These are phyloP conservation scores for Alloteropsis semialata DNA, from an alignment of 176 grass and related monocot genomes.

Conservation along the genomic window DNA sequence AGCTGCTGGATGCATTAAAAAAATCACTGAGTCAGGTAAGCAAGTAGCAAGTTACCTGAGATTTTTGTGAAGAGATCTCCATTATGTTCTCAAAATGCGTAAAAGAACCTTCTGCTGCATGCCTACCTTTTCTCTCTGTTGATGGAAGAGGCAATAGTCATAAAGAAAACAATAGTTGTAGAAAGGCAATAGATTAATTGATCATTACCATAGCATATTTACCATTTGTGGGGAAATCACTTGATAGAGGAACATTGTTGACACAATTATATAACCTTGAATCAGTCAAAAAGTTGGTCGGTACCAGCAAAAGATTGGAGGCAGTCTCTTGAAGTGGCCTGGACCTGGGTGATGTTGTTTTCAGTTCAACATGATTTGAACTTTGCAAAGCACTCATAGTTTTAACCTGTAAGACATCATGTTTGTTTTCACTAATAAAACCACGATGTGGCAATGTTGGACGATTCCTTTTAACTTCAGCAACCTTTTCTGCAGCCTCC, in stretches of 20 bases:
- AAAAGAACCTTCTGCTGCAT: constrained; percentile 33
- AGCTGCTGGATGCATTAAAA: neutral
- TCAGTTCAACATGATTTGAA: constrained; percentile 29
- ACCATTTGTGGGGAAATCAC: constrained; percentile 34
- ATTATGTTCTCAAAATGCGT: constrained; percentile 34
- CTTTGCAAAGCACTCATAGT: constrained; percentile 21
- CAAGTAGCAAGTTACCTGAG: constrained; percentile 30
- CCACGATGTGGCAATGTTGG: neutral
- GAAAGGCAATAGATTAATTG: neutral
- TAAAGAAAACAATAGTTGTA: constrained; percentile 2
- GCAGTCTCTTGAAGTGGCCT: constrained; percentile 39
- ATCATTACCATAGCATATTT: constrained; percentile 27
- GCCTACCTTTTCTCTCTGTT: constrained; percentile 2
- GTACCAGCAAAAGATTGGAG: constrained; percentile 37
- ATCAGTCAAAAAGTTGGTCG: constrained; percentile 45
- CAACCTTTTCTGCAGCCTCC: constrained; percentile 78
- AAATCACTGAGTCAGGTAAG: neutral
- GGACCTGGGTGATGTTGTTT: constrained; percentile 15
- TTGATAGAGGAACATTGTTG: neutral
- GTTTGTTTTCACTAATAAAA: constrained; percentile 28
- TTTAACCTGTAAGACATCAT: constrained; percentile 29
- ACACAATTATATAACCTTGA: constrained; percentile 32
- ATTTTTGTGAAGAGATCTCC: constrained; percentile 21
- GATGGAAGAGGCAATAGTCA: constrained; percentile 12
- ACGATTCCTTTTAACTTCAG: constrained; percentile 54